phyloP scores from a whole-genome alignment of 345 rosid species.

The Pseudoturritis turrita region DNA sequence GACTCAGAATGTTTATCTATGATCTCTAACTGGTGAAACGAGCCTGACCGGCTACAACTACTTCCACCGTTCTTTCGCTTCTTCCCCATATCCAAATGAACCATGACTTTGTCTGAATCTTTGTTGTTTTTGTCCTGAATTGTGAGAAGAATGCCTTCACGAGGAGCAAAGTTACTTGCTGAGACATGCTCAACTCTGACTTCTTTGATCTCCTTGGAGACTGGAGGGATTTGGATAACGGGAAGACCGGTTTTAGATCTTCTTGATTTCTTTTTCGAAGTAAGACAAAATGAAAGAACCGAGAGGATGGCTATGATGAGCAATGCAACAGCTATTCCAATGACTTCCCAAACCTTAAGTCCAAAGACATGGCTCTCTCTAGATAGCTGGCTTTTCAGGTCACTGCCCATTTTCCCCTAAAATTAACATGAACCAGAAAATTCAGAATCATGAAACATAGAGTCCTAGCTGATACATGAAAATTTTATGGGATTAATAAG shows the following conservation, averaged over 20 bases:
- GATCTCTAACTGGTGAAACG: constrained; percentile 52
- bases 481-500: background rate
- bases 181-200: constrained; percentile 80
- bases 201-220: constrained; percentile 93
- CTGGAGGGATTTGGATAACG: constrained; percentile 59
- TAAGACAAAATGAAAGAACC: constrained; percentile 60
- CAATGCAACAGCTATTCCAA: constrained; percentile 67
- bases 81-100: constrained; percentile 65
- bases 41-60: constrained; percentile 52
- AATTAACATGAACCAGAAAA: background rate
- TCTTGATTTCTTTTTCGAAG: constrained; percentile 65
- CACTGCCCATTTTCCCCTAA: constrained; percentile 48
- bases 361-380: constrained; percentile 59
- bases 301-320: constrained; percentile 72
- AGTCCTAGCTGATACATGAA: background rate
- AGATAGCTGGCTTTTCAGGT: constrained; percentile 65
- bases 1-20: constrained; percentile 48
- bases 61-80: constrained; percentile 31
- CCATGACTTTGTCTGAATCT: constrained; percentile 42
- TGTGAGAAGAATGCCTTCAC: constrained; percentile 39
- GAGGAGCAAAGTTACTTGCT: constrained; percentile 61
- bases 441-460: background rate
- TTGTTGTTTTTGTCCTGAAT: constrained; percentile 17
- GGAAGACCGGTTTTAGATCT: constrained; percentile 51
- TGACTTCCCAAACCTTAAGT: constrained; percentile 84